Evolutionary conservation across 148 eudicot species (phyloP).

Genomic region (Rhododendron ferrugineum): DNA sequence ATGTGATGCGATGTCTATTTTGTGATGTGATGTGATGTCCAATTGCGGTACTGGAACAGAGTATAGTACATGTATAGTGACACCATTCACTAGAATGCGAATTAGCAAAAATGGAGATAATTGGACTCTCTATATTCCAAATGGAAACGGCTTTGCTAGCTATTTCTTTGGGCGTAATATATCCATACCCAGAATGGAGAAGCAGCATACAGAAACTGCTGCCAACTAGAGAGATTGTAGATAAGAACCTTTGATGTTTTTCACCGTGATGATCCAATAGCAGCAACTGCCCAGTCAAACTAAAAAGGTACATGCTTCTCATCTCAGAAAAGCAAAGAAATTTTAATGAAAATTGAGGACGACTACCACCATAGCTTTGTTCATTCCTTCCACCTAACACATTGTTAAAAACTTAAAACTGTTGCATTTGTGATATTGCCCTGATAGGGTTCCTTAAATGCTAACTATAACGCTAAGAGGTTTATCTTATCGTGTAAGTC

Average conservation of each 20-base stretch:
- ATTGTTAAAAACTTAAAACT: neutral
- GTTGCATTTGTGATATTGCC: neutral
- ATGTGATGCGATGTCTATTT: neutral
- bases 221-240: neutral
- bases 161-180: neutral
- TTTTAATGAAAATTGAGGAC: neutral
- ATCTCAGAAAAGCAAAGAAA: neutral
- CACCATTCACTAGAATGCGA: neutral
- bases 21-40: neutral
- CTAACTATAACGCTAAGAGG: neutral
- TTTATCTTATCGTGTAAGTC: neutral
- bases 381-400: neutral
- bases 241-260: neutral
- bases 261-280: neutral
- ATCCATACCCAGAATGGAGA: neutral
- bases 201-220: neutral
- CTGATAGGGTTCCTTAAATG: neutral
- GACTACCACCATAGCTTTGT: neutral
- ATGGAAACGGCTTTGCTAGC: neutral
- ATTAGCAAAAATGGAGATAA: neutral
- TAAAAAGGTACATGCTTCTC: conserved; percentile 1
- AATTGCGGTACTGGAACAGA: neutral
- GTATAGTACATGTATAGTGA: neutral
- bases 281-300: neutral
- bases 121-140: neutral